Evolutionary conservation across 306 rosid genomes (phyloP), one percentile per base, ranked within the genome.

Genomic region (Prosopis cineraria): DNA sequence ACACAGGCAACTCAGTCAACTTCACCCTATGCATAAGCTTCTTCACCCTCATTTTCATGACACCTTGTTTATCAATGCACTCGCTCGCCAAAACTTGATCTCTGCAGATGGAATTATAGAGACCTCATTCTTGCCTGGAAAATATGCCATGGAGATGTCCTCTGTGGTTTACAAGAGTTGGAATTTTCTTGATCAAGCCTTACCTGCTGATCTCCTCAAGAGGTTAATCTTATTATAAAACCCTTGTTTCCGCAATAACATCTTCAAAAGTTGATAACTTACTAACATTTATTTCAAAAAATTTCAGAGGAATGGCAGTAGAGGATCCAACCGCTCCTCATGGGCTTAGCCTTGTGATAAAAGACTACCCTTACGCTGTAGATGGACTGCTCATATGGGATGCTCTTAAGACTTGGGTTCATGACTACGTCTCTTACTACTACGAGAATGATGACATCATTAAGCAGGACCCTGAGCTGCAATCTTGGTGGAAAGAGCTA

Each of bases 1-100:
- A 70, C 11, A 70, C 0, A 70, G 72, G 27, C 74, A 70, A 3
- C 74, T 70, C 29, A 70, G 59, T 27, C 41, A 13, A 4, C 74
- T 70, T 29, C 74, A 70, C 10, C 74, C 39, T 0, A 70, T 44
- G 45, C 17, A 45, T 29, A 70, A 45, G 10, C 59, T 70, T 7
- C 40, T 70, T 5, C 74, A 45, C 47, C 74, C 74, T 44, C 74
- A 70, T 29, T 70, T 14, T 70, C 59, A 9, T 29, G 74, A 70
- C 27, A 70, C 41, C 17, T 29, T 44, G 29, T 24, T 25, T 5
- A 70, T 70, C n/a, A 70, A 70, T 70, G 74, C 74, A 27, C 24
- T 70, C 1, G 74, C 17, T 16, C 39, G 74, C 20, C 74, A 70
- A 9, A 17, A 27, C 40, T 9, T 70, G 30, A 29, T 45, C 8